phyloP scores from a whole-genome alignment of 306 rosid species.

The Pyrus pyrifolia region DNA sequence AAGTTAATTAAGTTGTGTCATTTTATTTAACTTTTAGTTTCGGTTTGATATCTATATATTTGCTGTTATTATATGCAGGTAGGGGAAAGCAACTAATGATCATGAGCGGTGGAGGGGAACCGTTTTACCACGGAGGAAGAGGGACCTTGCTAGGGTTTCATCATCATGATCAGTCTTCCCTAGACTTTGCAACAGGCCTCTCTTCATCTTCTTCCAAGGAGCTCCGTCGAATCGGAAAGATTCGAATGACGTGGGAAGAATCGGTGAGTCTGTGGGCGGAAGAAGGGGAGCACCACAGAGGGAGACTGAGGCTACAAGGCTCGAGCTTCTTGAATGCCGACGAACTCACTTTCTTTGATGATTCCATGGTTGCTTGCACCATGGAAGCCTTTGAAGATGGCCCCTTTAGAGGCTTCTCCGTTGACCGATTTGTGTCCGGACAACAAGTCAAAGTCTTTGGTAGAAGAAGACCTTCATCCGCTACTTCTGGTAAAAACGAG shows the following conservation, averaged over 20 bases:
- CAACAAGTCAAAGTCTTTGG: slow-evolving; percentile 91
- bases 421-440: slow-evolving; percentile 79
- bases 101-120: slow-evolving; percentile 39
- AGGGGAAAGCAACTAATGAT: slow-evolving; percentile 51
- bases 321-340: slow-evolving; percentile 72
- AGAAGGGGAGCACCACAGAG: slow-evolving; percentile 72
- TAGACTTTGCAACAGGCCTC: slow-evolving; percentile 39
- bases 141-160: slow-evolving; percentile 47
- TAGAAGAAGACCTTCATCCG: slow-evolving; percentile 60
- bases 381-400: slow-evolving; percentile 89
- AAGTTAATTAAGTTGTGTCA: not conserved
- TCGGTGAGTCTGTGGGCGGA: slow-evolving; percentile 86
- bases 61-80: slow-evolving; percentile 20
- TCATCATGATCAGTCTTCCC: slow-evolving; percentile 4
- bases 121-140: slow-evolving; percentile 43
- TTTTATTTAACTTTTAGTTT: not conserved
- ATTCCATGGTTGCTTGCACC: slow-evolving; percentile 67
- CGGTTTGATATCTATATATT: not conserved
- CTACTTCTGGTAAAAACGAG: slow-evolving; percentile 37
- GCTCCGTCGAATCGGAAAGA: slow-evolving; percentile 74
- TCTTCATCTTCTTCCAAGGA: slow-evolving; percentile 37
- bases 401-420: slow-evolving; percentile 67
- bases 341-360: slow-evolving; percentile 78
- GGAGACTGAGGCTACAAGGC: slow-evolving; percentile 58
- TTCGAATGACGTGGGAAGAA: slow-evolving; percentile 88